phyloP scores from a whole-genome alignment of 176 grass and related monocot species.

The Calamus simplicifolius region DNA sequence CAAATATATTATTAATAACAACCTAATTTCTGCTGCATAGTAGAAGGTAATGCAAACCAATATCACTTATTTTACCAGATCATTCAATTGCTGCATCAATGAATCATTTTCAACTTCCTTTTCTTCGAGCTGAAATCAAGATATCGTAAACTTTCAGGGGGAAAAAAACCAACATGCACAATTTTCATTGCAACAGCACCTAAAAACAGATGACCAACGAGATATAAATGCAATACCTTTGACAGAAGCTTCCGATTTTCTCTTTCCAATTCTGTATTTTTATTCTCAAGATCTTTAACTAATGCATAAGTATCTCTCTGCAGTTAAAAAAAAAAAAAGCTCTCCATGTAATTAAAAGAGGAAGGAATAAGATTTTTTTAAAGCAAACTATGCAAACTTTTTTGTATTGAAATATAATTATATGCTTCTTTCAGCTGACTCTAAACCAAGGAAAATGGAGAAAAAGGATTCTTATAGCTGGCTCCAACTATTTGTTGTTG shows the following conservation, averaged over 20 bases:
- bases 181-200: too few relatives aligned
- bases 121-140: conserved; percentile 46
- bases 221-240: conserved; percentile 33
- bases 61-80: conserved; percentile 39
- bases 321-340: conserved; percentile 19
- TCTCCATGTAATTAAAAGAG: too few relatives aligned
- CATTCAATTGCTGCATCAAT: conserved; percentile 51
- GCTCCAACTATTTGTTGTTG: too few relatives aligned
- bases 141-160: background rate
- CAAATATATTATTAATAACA: background rate
- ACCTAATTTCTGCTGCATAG: too few relatives aligned
- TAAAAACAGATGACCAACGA: too few relatives aligned
- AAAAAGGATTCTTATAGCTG: too few relatives aligned
- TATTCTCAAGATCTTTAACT: conserved; percentile 67
- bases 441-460: too few relatives aligned
- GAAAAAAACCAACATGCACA: too few relatives aligned
- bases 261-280: conserved; percentile 40
- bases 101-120: conserved; percentile 75
- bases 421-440: too few relatives aligned
- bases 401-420: too few relatives aligned
- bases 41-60: conserved; percentile 9
- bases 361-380: too few relatives aligned
- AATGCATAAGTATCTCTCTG: conserved; percentile 35
- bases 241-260: conserved; percentile 59
- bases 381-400: too few relatives aligned